Evolutionary conservation across 768 basidiomycete genomes (phyloP), one percentile per base, ranked within the genome.

Genomic region (Phanerodontia chrysosporium): DNA sequence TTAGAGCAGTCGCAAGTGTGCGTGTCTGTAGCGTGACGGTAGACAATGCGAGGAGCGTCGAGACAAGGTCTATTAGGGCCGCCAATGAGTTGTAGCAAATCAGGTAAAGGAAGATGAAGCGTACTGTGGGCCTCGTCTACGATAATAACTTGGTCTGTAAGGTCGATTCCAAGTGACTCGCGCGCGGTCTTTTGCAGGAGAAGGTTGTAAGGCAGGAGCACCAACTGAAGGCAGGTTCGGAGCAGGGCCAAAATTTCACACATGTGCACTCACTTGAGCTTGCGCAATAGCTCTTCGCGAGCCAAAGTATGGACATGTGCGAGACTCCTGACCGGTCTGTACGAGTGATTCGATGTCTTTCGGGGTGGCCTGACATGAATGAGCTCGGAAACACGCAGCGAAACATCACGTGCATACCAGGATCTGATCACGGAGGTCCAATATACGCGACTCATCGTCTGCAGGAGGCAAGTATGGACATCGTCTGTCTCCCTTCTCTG

Each of bases 111-210:
- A 24, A 8, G 36, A 2, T 67, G 29, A 76, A n/a, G n/a, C 91
- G 58, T 65, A 95, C 93, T 98, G 72, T 99, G 96, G 0, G 96
- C 96, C 75, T 99, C 96, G 67, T 99, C 96, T 55, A 99, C 85
- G 24, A 98, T 80, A 29, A 99, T 83, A 18, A 98, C 78, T 65
- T 97, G 93, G 66, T 87, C 82, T 12, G 80, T 88, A 46, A 97
- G 75, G 67, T 92, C 83, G 58, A 99, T 95, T 1, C 90, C 90
- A 0, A 98, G 78, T 0, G 93, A 86, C 66, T 97, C 92, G 51
- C 96, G 78, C 1, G 95, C 91, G 1, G 81, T 80, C 61, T 83
- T 87, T 62, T 92, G 87, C 4, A 99, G 75, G 1, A 98, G 77
- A 21, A 98, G 85, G 70, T 95, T 96, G 70, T 99, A 99, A 0